Evolutionary conservation across 805 yeast species (phyloP), one percentile per base, ranked within the genome.

Genomic region (Saccharomyces jurei): DNA sequence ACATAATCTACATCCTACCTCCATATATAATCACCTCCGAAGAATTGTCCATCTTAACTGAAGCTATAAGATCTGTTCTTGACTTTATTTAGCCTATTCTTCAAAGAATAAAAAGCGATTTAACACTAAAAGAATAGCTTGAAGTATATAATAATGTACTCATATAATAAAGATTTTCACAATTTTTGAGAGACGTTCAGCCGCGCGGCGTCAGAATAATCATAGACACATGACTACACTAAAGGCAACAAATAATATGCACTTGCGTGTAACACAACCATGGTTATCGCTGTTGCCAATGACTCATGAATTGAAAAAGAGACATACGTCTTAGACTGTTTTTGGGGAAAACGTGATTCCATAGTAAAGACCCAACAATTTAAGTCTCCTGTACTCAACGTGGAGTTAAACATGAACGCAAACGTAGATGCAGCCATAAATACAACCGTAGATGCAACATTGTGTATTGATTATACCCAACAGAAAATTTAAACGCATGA

Each of bases 1-100:
- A 52, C 25, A 54, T 65, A 27, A 54, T 61, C 22, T 65, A 65
- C 51, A 55, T 65, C 17, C 62, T 65, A 66, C 68, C 68, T 8
- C 68, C 69, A 11, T 65, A 61, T 53, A 52, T 64, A n/a, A 63
- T 63, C 10, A 49, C 62, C 10, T 30, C 49, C 26, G 52, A 53
- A 10, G 64, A 63, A 32, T 49, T 64, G n/a, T 51, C 41, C 8
- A 5, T 32, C 41, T n/a, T n/a, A 9, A 32, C 21, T 14, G 41
- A 32, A 32, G 41, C 41, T 32, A 32, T 32, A 8, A 1, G 5
- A 32, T n/a, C 41, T 9, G 41, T 32, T n/a, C 41, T 32, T 32
- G 41, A 32, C 36, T 32, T 32, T 32, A 32, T 32, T 32, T 32
- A 14, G 41, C 4, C 21, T 32, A 13, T 3, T 10, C 10, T 32